Conservation (phyloP, 306 rosid species). For the Senna siamea region DNA sequence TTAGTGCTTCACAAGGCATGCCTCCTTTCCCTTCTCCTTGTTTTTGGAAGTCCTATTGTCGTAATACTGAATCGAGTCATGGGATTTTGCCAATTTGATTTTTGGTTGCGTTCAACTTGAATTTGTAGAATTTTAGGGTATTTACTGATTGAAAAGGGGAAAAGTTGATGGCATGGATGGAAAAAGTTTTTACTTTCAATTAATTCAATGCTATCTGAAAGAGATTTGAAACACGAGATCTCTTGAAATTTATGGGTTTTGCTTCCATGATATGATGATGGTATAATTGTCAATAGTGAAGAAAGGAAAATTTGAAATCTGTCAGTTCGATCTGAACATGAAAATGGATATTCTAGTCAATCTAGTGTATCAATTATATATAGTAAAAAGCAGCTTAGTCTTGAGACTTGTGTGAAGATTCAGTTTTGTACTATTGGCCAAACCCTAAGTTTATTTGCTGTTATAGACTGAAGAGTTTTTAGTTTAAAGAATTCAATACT, state of each 20-base stretch:
- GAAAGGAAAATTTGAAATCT: slow-evolving; percentile 6
- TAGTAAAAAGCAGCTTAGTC: neutral
- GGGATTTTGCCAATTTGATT: slow-evolving; percentile 36
- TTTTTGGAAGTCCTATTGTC: neutral
- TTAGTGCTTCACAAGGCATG: neutral
- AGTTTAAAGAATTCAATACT: slow-evolving; percentile 30
- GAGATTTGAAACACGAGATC: neutral
- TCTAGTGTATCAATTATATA: neutral
- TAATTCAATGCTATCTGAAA: neutral
- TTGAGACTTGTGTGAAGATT: slow-evolving; percentile 16
- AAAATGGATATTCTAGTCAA: neutral
- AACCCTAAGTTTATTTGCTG: neutral
- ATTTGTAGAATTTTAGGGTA: slow-evolving; percentile 29
- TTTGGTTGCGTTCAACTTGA: slow-evolving; percentile 13
- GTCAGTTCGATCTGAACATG: slow-evolving; percentile 2
- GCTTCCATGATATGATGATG: slow-evolving; percentile 5
- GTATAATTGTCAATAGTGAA: neutral
- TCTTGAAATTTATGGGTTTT: slow-evolving; percentile 1
- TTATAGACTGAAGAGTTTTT: neutral
- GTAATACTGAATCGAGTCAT: slow-evolving; percentile 22
- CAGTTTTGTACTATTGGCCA: slow-evolving; percentile 1
- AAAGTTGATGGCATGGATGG: neutral
- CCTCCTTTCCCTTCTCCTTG: neutral
- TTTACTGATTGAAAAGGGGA: neutral
- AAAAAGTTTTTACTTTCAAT: neutral